phyloP scores from a whole-genome alignment of 2,329 filamentous ascomycete species.

The Neonectria magnoliae region DNA sequence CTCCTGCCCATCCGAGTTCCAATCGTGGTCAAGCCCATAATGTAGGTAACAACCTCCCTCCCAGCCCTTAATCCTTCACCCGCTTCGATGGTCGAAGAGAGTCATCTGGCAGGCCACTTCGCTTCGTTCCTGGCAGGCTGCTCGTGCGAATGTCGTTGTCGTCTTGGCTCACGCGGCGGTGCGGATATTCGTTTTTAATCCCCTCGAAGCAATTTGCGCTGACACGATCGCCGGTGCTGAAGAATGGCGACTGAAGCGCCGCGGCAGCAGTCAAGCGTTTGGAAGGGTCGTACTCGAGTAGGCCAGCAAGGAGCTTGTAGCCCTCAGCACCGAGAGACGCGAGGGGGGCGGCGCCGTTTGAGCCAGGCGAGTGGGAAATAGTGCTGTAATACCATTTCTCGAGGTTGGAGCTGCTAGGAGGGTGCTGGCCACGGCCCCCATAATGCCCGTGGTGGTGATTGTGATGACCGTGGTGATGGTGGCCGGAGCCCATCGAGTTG shows the following conservation, averaged over 20 bases:
- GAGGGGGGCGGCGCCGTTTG: slow-evolving; percentile 51
- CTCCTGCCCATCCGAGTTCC: not conserved
- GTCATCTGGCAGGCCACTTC: slow-evolving; percentile 87
- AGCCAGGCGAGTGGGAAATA: slow-evolving; percentile 62
- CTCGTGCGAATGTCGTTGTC: slow-evolving; percentile 95
- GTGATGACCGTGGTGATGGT: slow-evolving; percentile 53
- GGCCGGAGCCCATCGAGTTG: slow-evolving; percentile 58
- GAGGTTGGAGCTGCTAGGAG: slow-evolving; percentile 60
- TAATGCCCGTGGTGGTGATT: slow-evolving; percentile 56
- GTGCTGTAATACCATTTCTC: slow-evolving; percentile 85
- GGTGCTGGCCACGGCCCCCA: slow-evolving; percentile 51
- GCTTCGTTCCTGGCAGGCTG: slow-evolving; percentile 89
- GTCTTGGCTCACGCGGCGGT: slow-evolving; percentile 89
- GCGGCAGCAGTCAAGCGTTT: slow-evolving; percentile 88
- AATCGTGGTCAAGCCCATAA: slow-evolving; percentile 3
- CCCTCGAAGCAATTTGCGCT: slow-evolving; percentile 91
- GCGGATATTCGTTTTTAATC: slow-evolving; percentile 86
- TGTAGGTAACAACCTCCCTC: not conserved
- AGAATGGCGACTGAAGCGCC: slow-evolving; percentile 92
- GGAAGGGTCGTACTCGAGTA: slow-evolving; percentile 93
- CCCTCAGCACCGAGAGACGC: slow-evolving; percentile 78
- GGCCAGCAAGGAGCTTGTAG: slow-evolving; percentile 79
- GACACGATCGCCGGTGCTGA: slow-evolving; percentile 77
- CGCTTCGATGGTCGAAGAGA: slow-evolving; percentile 71
- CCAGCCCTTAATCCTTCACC: slow-evolving; percentile 61